Evolutionary conservation across 768 basidiomycete genomes (phyloP).

Genomic region (Tephrocybe sp.): DNA sequence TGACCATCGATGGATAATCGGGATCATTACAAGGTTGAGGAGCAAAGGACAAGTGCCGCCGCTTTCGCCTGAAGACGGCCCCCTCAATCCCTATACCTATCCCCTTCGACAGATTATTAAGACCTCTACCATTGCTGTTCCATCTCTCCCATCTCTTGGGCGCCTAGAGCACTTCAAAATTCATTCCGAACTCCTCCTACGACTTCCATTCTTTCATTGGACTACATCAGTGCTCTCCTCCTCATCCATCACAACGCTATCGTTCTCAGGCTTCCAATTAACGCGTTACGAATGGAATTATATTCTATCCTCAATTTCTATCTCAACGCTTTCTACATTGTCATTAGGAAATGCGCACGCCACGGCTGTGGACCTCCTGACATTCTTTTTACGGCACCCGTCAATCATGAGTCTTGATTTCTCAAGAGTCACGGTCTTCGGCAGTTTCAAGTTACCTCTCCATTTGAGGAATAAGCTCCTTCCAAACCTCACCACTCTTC

Average conservation of each 20-base stretch:
- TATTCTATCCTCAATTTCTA: constrained; percentile 16
- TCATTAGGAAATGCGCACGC: constrained; percentile 13
- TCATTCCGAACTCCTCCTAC: constrained; percentile 6
- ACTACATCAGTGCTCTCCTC: constrained; percentile 14
- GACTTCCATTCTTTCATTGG: constrained; percentile 15
- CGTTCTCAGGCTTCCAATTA: constrained; percentile 12
- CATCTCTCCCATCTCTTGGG: not conserved
- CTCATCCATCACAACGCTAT: constrained; percentile 16
- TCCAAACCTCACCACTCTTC: constrained; percentile 9
- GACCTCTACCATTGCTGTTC: not conserved
- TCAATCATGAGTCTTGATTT: constrained; percentile 19
- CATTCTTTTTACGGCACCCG: constrained; percentile 18
- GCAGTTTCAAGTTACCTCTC: not conserved
- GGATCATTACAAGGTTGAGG: too few relatives aligned
- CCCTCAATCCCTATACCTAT: not conserved
- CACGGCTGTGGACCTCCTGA: constrained; percentile 18
- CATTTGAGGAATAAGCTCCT: constrained; percentile 6
- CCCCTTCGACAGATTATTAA: not conserved
- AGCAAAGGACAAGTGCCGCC: too few relatives aligned
- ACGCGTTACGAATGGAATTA: constrained; percentile 16
- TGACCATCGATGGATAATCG: too few relatives aligned
- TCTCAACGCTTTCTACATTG: constrained; percentile 12
- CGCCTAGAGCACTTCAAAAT: constrained; percentile 8
- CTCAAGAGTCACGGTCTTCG: constrained; percentile 8
- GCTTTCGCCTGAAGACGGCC: too few relatives aligned